Percentiles rank a stretch among this genome's conserved stretches.
These are phyloP conservation scores for Vigna mungo DNA, from an alignment of 306 rosid species.

Conservation along the genomic window DNA sequence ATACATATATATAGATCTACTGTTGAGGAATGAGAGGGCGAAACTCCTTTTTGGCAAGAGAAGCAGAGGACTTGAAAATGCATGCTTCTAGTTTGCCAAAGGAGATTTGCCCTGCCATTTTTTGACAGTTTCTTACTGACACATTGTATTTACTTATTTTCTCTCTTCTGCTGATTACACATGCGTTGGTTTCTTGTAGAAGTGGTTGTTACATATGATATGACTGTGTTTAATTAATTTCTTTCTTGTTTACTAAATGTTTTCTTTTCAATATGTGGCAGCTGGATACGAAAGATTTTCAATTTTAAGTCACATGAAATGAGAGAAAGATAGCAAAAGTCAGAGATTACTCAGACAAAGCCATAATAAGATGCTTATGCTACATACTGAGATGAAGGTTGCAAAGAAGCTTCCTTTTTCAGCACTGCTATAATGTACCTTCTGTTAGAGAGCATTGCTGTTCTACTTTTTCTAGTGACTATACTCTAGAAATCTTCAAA, in stretches of 20 bases:
- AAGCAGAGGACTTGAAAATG: constrained; percentile 35
- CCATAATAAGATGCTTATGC: background rate
- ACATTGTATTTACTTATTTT: background rate
- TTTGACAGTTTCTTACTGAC: constrained; percentile 28
- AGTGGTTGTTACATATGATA: too few relatives aligned
- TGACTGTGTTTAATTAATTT: constrained; percentile 22
- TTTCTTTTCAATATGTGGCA: constrained; percentile 24
- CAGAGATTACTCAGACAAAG: constrained; percentile 21
- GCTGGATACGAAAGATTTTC: constrained; percentile 32
- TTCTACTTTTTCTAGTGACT: background rate
- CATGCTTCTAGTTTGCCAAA: constrained; percentile 68
- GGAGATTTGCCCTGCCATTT: constrained; percentile 96
- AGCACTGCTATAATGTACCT: constrained; percentile 3
- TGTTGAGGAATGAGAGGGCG: constrained; percentile 75
- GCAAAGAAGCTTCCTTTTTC: background rate
- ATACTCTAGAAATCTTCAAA: background rate
- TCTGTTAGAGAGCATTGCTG: constrained; percentile 1
- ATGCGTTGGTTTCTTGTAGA: too few relatives aligned
- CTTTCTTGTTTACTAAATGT: constrained; percentile 10
- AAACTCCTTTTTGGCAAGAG: constrained; percentile 72
- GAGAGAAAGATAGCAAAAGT: background rate
- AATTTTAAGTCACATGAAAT: background rate
- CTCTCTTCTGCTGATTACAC: constrained; percentile 4
- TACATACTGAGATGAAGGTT: background rate
- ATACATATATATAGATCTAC: too few relatives aligned